A percentile compares a stretch with the other conserved stretches of the same genome.
phyloP scores from a whole-genome alignment of 106 monocot species.

The Amphibolis antarctica region DNA sequence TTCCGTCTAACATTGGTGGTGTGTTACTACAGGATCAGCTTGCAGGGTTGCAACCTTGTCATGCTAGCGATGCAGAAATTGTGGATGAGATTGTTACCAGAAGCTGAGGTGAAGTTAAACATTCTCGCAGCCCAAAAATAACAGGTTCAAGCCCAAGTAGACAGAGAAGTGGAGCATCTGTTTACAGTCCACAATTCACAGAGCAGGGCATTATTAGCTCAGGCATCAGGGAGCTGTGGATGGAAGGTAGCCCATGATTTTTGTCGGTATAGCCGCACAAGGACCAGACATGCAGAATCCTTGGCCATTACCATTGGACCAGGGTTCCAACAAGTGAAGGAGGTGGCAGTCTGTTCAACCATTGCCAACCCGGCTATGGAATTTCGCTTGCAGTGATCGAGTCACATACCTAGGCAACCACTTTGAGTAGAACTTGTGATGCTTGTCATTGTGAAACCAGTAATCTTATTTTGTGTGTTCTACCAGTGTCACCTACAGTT shows the following conservation, averaged over 20 bases:
- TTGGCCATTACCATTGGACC: neutral
- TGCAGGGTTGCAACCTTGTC: slow-evolving; percentile 3
- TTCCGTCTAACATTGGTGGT: neutral
- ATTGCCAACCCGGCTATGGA: no score
- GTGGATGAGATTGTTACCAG: slow-evolving; percentile 75
- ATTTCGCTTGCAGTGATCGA: no score
- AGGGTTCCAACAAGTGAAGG: neutral
- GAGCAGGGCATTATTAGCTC: neutral
- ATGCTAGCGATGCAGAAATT: slow-evolving; percentile 20
- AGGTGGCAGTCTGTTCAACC: neutral
- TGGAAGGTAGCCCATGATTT: neutral
- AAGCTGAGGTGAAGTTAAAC: slow-evolving; percentile 71
- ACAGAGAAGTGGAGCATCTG: neutral
- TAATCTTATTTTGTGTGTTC: no score
- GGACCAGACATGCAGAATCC: neutral
- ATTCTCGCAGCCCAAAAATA: slow-evolving; percentile 50
- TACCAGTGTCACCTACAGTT: no score
- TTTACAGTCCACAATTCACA: neutral
- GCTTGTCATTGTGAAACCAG: no score
- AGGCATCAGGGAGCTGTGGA: neutral
- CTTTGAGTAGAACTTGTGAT: no score
- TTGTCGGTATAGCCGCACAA: neutral
- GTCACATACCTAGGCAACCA: no score
- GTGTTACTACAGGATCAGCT: slow-evolving; percentile 8
- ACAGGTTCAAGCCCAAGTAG: slow-evolving; percentile 48